Evolutionary conservation across 805 yeast genomes (phyloP).

Genomic region (Blastobotrys peoriensis): DNA sequence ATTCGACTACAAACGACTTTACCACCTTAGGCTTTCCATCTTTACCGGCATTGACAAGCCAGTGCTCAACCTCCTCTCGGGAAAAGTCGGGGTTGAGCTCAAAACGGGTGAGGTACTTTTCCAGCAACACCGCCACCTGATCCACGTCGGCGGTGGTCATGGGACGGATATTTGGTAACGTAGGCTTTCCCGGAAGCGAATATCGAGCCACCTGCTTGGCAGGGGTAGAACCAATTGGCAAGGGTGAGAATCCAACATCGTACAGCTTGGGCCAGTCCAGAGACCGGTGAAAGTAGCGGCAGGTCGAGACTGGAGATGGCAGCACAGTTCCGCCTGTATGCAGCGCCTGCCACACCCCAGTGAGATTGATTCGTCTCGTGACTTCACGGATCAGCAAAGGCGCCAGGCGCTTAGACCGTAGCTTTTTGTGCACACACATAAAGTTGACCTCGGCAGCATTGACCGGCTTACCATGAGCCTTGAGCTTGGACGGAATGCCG

Average conservation of each 20-base stretch:
- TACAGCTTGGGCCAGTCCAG: conserved; percentile 83
- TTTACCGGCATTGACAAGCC: conserved; percentile 47
- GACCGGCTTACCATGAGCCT: conserved; percentile 44
- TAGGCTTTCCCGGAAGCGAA: conserved; percentile 48
- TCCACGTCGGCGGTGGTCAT: conserved; percentile 59
- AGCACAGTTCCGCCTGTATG: conserved; percentile 88
- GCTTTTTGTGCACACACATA: conserved; percentile 87
- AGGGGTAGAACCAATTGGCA: conserved; percentile 66
- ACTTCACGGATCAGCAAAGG: conserved; percentile 92
- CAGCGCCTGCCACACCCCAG: conserved; percentile 90
- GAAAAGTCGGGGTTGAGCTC: conserved; percentile 66
- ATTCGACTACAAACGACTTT: conserved; percentile 70
- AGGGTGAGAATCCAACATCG: conserved; percentile 83
- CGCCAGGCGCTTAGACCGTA: conserved; percentile 88
- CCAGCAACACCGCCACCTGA: conserved; percentile 53
- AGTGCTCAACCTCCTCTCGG: conserved; percentile 69
- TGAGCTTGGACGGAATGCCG: conserved; percentile 73
- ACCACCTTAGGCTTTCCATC: conserved; percentile 56
- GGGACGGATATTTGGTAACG: conserved; percentile 49
- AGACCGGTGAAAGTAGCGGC: conserved; percentile 91
- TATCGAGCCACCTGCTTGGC: conserved; percentile 59
- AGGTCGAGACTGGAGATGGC: conserved; percentile 86
- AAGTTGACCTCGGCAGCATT: conserved; percentile 79
- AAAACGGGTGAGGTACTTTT: conserved; percentile 58
- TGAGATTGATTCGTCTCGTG: conserved; percentile 82